A percentile compares a stretch with the other conserved stretches of the same genome.
phyloP scores from a whole-genome alignment of 352 stramenopile species.

The Plasmopara viticola region DNA sequence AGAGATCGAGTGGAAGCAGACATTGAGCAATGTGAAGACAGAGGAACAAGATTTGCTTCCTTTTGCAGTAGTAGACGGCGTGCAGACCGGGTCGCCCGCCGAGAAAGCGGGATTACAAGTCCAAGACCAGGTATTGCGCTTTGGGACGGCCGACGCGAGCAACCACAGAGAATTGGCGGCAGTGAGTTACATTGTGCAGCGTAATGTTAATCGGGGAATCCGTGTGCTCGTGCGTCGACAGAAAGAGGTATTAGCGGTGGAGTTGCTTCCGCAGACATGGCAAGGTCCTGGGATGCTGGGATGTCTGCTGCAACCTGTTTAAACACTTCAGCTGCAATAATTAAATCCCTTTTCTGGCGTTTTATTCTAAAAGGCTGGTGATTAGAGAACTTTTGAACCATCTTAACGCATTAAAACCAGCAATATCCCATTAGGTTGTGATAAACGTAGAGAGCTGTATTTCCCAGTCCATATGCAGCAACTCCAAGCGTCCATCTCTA shows the following conservation, averaged over 20 bases:
- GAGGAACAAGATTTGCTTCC: conserved; percentile 25
- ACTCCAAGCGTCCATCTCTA: conserved; percentile 9
- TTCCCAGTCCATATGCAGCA: conserved; percentile 25
- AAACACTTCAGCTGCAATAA: neutral
- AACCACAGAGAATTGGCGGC: conserved; percentile 86
- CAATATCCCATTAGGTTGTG: conserved; percentile 1
- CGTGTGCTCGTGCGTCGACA: conserved; percentile 59
- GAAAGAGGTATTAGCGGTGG: conserved; percentile 32
- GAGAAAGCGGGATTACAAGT: conserved; percentile 69
- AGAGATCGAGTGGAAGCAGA: conserved; percentile 17
- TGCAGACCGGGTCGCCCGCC: conserved; percentile 81
- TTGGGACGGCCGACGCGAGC: conserved; percentile 78
- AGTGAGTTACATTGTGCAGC: conserved; percentile 83
- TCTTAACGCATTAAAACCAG: conserved; percentile 1
- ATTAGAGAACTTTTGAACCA: conserved; percentile 1
- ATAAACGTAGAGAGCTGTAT: conserved; percentile 12
- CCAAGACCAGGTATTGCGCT: conserved; percentile 87
- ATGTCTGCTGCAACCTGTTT: conserved; percentile 78
- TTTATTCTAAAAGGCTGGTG: conserved; percentile 10
- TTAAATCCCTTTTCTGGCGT: too few relatives aligned
- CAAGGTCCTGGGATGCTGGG: conserved; percentile 86
- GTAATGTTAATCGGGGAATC: conserved; percentile 75
- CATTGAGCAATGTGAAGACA: conserved; percentile 10
- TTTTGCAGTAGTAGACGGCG: conserved; percentile 55
- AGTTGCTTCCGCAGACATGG: conserved; percentile 84